Evolutionary conservation across 495 filamentous ascomycete species (phyloP).

Genomic region (Tuber indicum): DNA sequence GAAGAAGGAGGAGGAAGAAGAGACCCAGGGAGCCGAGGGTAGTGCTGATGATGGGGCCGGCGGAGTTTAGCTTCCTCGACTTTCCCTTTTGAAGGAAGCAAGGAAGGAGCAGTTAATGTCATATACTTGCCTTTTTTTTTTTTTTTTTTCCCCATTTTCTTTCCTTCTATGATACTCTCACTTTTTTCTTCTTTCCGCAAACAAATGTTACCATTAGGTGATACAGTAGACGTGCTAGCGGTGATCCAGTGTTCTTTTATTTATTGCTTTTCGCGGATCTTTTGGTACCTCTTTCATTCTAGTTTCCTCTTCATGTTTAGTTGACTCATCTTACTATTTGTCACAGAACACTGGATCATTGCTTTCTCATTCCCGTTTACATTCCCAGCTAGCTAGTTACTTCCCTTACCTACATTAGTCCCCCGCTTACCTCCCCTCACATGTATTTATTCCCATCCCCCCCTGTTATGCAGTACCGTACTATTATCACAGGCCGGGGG

Average conservation of each 20-base stretch:
- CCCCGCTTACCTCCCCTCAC: background rate
- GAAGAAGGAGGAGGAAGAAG: constrained; percentile 24
- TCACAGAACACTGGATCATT: background rate
- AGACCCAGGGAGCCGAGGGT: background rate
- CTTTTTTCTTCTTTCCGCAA: background rate
- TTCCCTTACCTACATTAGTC: background rate
- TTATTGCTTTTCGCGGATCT: background rate
- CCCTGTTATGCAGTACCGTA: background rate
- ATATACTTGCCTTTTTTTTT: background rate
- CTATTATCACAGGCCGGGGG: background rate
- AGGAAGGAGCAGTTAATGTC: background rate
- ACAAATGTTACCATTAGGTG: background rate
- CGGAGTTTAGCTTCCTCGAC: background rate
- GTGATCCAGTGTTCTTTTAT: background rate
- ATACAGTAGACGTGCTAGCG: background rate
- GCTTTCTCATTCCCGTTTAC: background rate
- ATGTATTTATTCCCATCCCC: background rate
- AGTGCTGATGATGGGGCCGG: background rate
- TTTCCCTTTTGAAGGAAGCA: background rate
- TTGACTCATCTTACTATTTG: background rate
- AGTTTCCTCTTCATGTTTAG: background rate
- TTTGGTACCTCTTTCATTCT: background rate
- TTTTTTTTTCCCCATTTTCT: background rate
- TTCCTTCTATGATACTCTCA: background rate
- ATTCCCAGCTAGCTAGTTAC: background rate